Evolutionary conservation across 805 yeast species (phyloP).

Genomic region (Spathaspora gorwiae): DNA sequence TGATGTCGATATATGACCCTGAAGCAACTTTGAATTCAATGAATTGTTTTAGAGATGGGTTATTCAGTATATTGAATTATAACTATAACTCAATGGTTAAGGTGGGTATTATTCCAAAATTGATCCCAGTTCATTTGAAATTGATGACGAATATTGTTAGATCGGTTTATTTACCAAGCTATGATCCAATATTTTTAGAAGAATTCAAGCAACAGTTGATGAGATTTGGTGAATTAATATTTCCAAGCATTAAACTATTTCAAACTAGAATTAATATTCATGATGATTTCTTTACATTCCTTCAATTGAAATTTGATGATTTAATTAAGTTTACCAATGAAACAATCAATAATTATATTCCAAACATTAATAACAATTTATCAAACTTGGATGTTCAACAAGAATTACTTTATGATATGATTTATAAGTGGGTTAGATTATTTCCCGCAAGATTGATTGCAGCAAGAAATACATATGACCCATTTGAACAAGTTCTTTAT

Average conservation of each 20-base stretch:
- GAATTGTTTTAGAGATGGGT: slow-evolving; percentile 37
- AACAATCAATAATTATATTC: slow-evolving; percentile 23
- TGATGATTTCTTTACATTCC: slow-evolving; percentile 8
- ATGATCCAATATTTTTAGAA: slow-evolving; percentile 25
- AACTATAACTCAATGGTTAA: slow-evolving; percentile 15
- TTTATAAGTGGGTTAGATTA: slow-evolving; percentile 31
- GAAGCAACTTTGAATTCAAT: slow-evolving; percentile 35
- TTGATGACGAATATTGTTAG: slow-evolving; percentile 32
- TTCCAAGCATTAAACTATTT: neutral
- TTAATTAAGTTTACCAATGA: slow-evolving; percentile 20
- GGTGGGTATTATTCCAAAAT: slow-evolving; percentile 10
- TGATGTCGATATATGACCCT: slow-evolving; percentile 41
- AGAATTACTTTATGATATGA: slow-evolving; percentile 29
- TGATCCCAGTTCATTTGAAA: slow-evolving; percentile 28
- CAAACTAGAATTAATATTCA: slow-evolving; percentile 6
- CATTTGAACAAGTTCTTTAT: slow-evolving; percentile 28
- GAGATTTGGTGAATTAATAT: slow-evolving; percentile 17
- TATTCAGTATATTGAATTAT: slow-evolving; percentile 31
- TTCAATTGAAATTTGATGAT: slow-evolving; percentile 19
- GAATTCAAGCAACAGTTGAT: slow-evolving; percentile 24
- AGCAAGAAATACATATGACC: slow-evolving; percentile 14
- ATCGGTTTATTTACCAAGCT: slow-evolving; percentile 33
- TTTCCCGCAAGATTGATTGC: slow-evolving; percentile 27
- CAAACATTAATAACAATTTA: slow-evolving; percentile 19
- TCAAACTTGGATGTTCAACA: slow-evolving; percentile 26